Evolutionary conservation across 2,329 filamentous ascomycete species (phyloP).

Genomic region (Endocalyx cinctus): DNA sequence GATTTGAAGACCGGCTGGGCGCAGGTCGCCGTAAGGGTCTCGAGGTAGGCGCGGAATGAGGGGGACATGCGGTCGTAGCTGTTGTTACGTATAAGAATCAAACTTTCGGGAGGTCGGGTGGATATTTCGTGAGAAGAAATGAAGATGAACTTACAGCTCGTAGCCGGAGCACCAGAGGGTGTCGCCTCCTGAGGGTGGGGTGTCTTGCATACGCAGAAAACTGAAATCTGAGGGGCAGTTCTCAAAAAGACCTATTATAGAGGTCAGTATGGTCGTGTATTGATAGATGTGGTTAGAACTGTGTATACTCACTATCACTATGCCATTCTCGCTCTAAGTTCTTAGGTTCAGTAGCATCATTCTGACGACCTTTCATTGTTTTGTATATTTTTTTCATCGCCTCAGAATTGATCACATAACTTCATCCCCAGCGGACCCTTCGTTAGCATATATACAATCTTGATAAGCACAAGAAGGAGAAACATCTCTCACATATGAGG

Average conservation of each 20-base stretch:
- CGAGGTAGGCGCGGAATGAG: slow-evolving; percentile 42
- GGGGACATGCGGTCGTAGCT: slow-evolving; percentile 45
- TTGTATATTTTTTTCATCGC: slow-evolving; percentile 31
- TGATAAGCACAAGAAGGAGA: neutral
- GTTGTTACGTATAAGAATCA: too few relatives aligned
- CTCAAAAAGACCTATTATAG: slow-evolving; percentile 28
- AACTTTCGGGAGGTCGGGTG: too few relatives aligned
- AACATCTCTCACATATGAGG: slow-evolving; percentile 29
- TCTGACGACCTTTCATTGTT: slow-evolving; percentile 28
- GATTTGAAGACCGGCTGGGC: slow-evolving; percentile 34
- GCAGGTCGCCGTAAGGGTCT: slow-evolving; percentile 40
- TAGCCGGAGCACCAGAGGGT: slow-evolving; percentile 39
- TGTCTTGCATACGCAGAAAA: slow-evolving; percentile 27
- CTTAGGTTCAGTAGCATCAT: slow-evolving; percentile 20
- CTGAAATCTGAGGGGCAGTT: slow-evolving; percentile 27
- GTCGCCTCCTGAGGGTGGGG: slow-evolving; percentile 29
- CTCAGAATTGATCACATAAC: slow-evolving; percentile 33
- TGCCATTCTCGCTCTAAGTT: slow-evolving; percentile 31
- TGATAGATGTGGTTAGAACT: too few relatives aligned
- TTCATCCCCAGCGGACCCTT: slow-evolving; percentile 8
- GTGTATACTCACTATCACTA: slow-evolving; percentile 24
- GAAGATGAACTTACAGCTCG: slow-evolving; percentile 28
- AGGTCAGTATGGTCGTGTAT: too few relatives aligned
- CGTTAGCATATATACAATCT: neutral
- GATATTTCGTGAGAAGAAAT: too few relatives aligned